phyloP scores from a whole-genome alignment of 2,329 filamentous ascomycete species.

The Hirsutella minnesotensis region DNA sequence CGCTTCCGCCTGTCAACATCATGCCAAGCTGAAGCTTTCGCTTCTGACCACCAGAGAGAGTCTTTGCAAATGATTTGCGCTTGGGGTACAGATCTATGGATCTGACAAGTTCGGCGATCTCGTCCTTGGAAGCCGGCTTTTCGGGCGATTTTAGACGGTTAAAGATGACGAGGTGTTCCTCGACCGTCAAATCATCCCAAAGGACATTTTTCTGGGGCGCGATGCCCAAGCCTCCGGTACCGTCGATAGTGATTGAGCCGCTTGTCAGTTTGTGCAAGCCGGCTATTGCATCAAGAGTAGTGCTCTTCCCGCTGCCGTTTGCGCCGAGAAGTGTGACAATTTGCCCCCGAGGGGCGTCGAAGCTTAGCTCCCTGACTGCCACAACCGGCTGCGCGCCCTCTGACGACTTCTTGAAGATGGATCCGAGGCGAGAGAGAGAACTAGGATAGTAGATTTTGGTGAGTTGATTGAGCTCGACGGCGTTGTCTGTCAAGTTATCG shows the following conservation, averaged over 20 bases:
- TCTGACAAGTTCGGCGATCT: slow-evolving; percentile 51
- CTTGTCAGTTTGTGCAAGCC: slow-evolving; percentile 67
- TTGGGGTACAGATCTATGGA: slow-evolving; percentile 69
- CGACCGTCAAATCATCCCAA: slow-evolving; percentile 79
- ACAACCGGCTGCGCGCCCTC: slow-evolving; percentile 48
- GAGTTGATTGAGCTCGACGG: slow-evolving; percentile 61
- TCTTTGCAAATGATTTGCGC: slow-evolving; percentile 57
- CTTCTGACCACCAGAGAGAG: slow-evolving; percentile 83
- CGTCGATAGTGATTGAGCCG: slow-evolving; percentile 67
- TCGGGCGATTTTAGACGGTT: slow-evolving; percentile 63
- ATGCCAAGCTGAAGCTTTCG: slow-evolving; percentile 85
- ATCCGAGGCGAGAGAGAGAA: slow-evolving; percentile 42
- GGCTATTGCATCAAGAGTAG: slow-evolving; percentile 77
- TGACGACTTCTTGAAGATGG: slow-evolving; percentile 20
- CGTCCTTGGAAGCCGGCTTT: slow-evolving; percentile 40
- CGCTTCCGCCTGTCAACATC: slow-evolving; percentile 87
- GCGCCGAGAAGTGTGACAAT: slow-evolving; percentile 80
- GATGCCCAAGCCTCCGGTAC: slow-evolving; percentile 68
- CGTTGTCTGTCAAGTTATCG: slow-evolving; percentile 24
- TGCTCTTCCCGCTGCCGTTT: slow-evolving; percentile 85
- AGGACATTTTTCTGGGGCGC: slow-evolving; percentile 91
- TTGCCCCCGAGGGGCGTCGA: slow-evolving; percentile 64
- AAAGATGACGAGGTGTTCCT: slow-evolving; percentile 76
- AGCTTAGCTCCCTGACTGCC: slow-evolving; percentile 64
- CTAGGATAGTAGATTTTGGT: slow-evolving; percentile 68